Base-by-base conservation (phyloP, 1,284 basidiomycete species). In the Anthracocystis setariae region DNA sequence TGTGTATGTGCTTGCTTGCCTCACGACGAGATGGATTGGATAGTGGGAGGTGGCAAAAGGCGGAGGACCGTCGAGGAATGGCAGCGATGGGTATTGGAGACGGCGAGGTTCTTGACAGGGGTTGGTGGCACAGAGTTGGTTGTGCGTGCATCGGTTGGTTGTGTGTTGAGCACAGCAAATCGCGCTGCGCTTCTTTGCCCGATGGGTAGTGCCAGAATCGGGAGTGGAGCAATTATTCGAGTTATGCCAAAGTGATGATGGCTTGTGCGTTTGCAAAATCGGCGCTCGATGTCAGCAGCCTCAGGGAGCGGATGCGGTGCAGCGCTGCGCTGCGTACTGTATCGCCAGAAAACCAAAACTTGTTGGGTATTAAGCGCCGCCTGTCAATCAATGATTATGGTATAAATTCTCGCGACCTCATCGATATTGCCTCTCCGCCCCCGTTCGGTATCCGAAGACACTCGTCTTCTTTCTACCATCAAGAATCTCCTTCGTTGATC, bases 231-330 rank as follows among this genome's bases (percentile, higher is more conserved):
- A 29, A 29, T 29, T 29, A 29, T 29, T 29, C 43, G 37, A 29
- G 12, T 29, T 29, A 29, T 29, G 5, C 43, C 43, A 33, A 35
- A 5, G n/a, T 17, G 13, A 5, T 13, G 17, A 47, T 64, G 61
- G 61, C 61, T 64, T 57, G 61, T 64, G 61, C 54, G 61, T 15
- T 38, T 38, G 15, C 45, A 44, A 29, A 29, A 7, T 29, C 29
- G n/a, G 29, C 29, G 29, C 29, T 5, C 12, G 29, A 12, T 5
- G 29, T 7, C 29, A 12, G 5, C 29, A 63, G 48, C 59, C 17
- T 24, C 7, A 8, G 27, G 21, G 12, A 48, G n/a, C 21, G 3
- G 3, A 37, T n/a, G 25, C 13, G 20, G 25, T 23, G 8, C 24
- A 43, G 40, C 39, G 43, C 40, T 32, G 33, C 20, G 20, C 12